Conservation (phyloP, 2,329 filamentous ascomycete species). For the Aspergillus japonicus region DNA sequence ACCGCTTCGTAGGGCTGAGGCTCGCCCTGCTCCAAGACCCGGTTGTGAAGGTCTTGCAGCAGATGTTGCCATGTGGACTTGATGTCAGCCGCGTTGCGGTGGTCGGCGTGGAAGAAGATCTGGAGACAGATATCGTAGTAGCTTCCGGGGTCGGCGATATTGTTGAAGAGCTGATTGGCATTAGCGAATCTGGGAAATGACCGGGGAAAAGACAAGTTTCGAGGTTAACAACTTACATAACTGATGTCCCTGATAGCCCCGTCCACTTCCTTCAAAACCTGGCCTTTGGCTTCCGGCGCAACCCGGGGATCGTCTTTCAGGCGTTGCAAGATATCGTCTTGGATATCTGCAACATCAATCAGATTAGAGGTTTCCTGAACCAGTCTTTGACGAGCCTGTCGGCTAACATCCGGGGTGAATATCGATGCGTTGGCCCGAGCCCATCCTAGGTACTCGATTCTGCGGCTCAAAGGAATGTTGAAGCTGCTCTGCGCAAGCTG, state of each 20-base stretch:
- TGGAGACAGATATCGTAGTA: constrained; percentile 93
- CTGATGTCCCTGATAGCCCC: constrained; percentile 75
- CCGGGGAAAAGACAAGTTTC: background rate
- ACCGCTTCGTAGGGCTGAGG: constrained; percentile 51
- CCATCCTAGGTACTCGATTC: constrained; percentile 84
- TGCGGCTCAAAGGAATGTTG: constrained; percentile 71
- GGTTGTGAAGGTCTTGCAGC: constrained; percentile 67
- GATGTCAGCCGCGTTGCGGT: constrained; percentile 84
- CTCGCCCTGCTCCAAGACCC: constrained; percentile 46
- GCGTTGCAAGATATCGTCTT: constrained; percentile 83
- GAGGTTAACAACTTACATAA: constrained; percentile 58
- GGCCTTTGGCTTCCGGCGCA: constrained; percentile 58
- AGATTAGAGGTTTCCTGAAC: constrained; percentile 81
- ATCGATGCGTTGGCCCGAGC: constrained; percentile 93
- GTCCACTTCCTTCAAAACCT: constrained; percentile 68
- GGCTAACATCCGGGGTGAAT: constrained; percentile 70
- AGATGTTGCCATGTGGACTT: constrained; percentile 79
- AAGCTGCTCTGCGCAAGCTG: constrained; percentile 83
- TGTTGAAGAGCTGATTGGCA: constrained; percentile 73
- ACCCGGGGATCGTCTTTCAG: constrained; percentile 72
- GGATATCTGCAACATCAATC: constrained; percentile 90
- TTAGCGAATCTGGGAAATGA: constrained; percentile 12
- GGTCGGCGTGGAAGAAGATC: constrained; percentile 89
- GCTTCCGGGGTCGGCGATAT: constrained; percentile 82
- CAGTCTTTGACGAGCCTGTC: constrained; percentile 79